A percentile compares a stretch with the other conserved stretches of the same genome.
phyloP scores from a whole-genome alignment of 495 filamentous ascomycete genomes.

The Penicilliopsis zonata region DNA sequence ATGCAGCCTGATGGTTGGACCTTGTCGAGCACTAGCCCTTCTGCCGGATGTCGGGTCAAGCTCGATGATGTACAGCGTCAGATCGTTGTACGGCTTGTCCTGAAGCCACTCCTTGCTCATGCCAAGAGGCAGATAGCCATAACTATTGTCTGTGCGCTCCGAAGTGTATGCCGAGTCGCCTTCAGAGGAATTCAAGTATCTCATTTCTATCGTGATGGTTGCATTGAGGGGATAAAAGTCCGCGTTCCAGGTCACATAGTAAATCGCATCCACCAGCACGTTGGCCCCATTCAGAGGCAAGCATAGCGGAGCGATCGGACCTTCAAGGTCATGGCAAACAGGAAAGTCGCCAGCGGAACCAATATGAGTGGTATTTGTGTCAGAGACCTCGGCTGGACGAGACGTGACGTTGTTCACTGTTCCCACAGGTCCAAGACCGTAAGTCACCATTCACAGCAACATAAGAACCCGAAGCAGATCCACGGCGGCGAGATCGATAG shows the following conservation, averaged over 20 bases:
- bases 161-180: conserved; percentile 26
- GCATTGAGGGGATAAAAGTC: conserved; percentile 25
- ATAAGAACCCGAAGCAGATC: no score
- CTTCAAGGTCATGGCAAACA: conserved; percentile 14
- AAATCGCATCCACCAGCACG: conserved; percentile 25
- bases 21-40: conserved; percentile 13
- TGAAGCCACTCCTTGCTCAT: conserved; percentile 26
- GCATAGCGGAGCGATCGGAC: conserved; percentile 22
- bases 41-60: conserved; percentile 11
- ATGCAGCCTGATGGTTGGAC: conserved; percentile 14
- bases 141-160: conserved; percentile 20
- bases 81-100: conserved; percentile 12
- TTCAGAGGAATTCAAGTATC: conserved; percentile 14
- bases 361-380: no score
- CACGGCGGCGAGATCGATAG: no score
- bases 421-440: no score
- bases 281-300: conserved; percentile 20
- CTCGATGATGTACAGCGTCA: conserved; percentile 21
- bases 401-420: no score
- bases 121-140: conserved; percentile 21
- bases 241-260: conserved; percentile 35
- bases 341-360: conserved; percentile 43
- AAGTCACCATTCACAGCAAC: no score
- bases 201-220: conserved; percentile 26
- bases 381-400: no score